Conservation (phyloP, 2,329 filamentous ascomycete species). For the Monilinia polystroma region DNA sequence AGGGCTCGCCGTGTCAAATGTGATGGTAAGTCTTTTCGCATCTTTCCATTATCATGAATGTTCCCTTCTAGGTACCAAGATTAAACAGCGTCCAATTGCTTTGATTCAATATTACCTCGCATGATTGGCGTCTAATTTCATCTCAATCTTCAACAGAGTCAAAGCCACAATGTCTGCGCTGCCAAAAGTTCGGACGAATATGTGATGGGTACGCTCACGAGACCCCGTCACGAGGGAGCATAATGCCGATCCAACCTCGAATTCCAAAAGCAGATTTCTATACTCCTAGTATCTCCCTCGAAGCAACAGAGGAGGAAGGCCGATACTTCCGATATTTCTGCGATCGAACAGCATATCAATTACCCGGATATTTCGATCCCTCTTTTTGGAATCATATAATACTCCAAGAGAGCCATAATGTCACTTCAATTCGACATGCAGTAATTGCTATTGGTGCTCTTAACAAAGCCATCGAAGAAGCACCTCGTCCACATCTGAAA, state of each 20-base stretch:
- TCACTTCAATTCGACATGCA: slow-evolving; percentile 61
- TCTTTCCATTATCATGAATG: neutral
- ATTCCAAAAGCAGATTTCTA: slow-evolving; percentile 36
- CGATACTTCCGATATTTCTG: slow-evolving; percentile 63
- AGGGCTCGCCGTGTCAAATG: slow-evolving; percentile 60
- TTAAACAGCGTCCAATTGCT: neutral
- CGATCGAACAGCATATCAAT: slow-evolving; percentile 57
- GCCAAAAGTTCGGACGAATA: slow-evolving; percentile 56
- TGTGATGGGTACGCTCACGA: slow-evolving; percentile 58
- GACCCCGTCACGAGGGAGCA: slow-evolving; percentile 3
- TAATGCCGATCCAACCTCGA: slow-evolving; percentile 32
- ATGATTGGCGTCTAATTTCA: neutral
- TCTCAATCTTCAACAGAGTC: slow-evolving; percentile 43
- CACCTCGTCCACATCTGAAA: slow-evolving; percentile 36
- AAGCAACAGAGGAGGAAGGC: slow-evolving; percentile 53
- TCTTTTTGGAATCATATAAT: slow-evolving; percentile 63
- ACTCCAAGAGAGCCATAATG: slow-evolving; percentile 59
- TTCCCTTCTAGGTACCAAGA: slow-evolving; percentile 1
- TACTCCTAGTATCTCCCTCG: slow-evolving; percentile 43
- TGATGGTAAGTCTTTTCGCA: slow-evolving; percentile 43
- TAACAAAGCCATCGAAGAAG: slow-evolving; percentile 59
- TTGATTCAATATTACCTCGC: neutral
- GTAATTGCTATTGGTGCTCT: slow-evolving; percentile 66
- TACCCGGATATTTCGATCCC: slow-evolving; percentile 65
- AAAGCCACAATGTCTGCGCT: slow-evolving; percentile 61